Base-by-base conservation (phyloP, 306 rosid genomes). In the Cajanus cajan region DNA sequence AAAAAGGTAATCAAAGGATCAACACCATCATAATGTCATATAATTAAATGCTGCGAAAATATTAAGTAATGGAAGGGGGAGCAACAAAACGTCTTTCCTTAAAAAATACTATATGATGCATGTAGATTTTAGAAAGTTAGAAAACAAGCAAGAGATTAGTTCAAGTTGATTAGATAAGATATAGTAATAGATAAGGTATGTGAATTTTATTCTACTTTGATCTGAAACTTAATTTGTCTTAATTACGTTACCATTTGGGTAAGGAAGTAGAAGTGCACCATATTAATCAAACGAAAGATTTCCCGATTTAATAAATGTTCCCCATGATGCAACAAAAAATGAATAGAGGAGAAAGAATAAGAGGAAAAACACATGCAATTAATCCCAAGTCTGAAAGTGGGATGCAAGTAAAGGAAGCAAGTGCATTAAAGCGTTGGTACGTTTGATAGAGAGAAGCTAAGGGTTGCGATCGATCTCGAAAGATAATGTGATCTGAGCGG, bases 211-310 rank as follows among this genome's bases (percentile, higher is more conserved):
- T 59, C 19, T 8, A 54, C 4, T 62, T 74, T 11, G 33, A 67
- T 14, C 19, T 19, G 14, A 11, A 37, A 10, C 44, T 24, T 18
- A 13, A 12, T n/a, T 33, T 59, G n/a, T n/a, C 44, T 51, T 21
- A 63, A 62, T 15, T 10, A 6, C 39, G 12, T 15, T 34, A 68
- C 5, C 77, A 59, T 79, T 59, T 52, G 11, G 2, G 72, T 6
- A 66, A 52, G 63, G 28, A 50, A 73, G 36, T 33, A 80, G 43
- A 64, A 31, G 21, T 25, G 70, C 70, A 64, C 28, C 70, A 16
- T 16, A 36, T 64, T 64, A 64, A 64, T 10, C 70, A 64, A 36
- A 63, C 44, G 2, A 18, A 2, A 71, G 33, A 40, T 24, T 47
- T 65, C 52, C 10, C 6, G 8, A 5, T 8, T 14, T 0, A 36